These are phyloP conservation scores for Venturia effusa DNA, from an alignment of 2,329 filamentous ascomycete genomes.

Conservation along the genomic window DNA sequence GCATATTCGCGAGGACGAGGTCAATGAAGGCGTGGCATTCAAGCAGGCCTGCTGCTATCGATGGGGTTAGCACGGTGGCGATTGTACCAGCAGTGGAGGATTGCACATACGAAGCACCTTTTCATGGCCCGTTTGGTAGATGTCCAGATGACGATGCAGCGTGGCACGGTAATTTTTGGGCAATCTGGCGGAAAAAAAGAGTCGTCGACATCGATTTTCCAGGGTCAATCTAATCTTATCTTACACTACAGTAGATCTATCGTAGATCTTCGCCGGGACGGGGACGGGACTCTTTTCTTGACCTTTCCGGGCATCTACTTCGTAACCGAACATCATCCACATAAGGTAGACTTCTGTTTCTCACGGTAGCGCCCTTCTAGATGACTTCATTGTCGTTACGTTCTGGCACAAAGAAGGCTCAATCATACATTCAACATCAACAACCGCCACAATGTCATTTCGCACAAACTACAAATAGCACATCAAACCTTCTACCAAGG, in stretches of 20 bases:
- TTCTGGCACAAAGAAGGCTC: too few relatives aligned
- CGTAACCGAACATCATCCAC: too few relatives aligned
- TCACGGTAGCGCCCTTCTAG: too few relatives aligned
- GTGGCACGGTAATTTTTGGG: neutral
- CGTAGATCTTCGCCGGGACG: too few relatives aligned
- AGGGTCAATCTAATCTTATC: conserved; percentile 17
- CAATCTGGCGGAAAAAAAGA: neutral
- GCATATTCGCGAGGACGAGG: neutral
- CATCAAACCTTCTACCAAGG: conserved; percentile 12
- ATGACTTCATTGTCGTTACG: too few relatives aligned
- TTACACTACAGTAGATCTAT: too few relatives aligned
- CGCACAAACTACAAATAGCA: too few relatives aligned
- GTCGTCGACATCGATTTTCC: neutral
- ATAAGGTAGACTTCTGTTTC: too few relatives aligned
- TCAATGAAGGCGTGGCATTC: neutral
- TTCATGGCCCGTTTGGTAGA: neutral
- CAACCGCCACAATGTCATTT: too few relatives aligned
- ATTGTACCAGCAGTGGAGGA: neutral
- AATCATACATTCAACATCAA: too few relatives aligned
- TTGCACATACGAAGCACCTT: neutral
- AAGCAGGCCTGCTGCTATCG: neutral
- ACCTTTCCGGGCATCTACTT: too few relatives aligned
- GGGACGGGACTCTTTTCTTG: too few relatives aligned
- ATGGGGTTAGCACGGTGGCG: neutral
- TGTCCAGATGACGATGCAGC: neutral